Base-by-base conservation (phyloP, 1,284 basidiomycete species). In the Fomitopsis schrenkii region DNA sequence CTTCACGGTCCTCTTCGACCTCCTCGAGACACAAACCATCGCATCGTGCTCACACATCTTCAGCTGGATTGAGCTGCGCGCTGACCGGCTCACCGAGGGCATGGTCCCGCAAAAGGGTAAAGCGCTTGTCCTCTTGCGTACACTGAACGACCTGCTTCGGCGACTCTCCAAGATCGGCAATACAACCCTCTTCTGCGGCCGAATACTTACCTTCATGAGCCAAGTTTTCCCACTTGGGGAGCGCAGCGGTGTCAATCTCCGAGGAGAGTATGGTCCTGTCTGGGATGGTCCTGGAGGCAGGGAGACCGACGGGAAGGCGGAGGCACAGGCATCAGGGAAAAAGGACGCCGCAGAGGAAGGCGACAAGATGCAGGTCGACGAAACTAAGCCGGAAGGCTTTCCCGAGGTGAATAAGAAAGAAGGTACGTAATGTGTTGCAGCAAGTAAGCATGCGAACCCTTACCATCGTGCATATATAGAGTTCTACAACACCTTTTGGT, bases 21-120 rank as follows among this genome's bases (percentile, higher is more conserved):
- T 95, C 14, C 78, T 94, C 58, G 93, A 95, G 70, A 86, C 85
- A 1, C 91, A 94, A 66, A 93, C 93, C 9, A 88, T 95, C 64
- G 73, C 79, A 0, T 92, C 90, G 8, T 94, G 93, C 71, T 90
- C 90, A 14, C 86, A 89, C 65, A 84, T 94, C 38, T 93, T 94
- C 75, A 85, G 86, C 3, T 95, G 92, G 89, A 88, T 95, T 50
- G 93, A 95, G 75, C 74, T 74, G 56, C 86, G 88, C 30, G 82
- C 86, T 0, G 74, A 77, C 19, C 80, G 87, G 10, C 78, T 94
- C 46, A 93, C 89, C 0, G 80, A 81, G 56, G 87, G 83, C 61
- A 87, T 95, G 84, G 83, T 90, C 12, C 92, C 93, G 0, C 85
- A 89, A 71, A 92, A 91, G 71, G 93, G 92, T 63, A 95, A 96